Evolutionary conservation across 2,329 filamentous ascomycete species (phyloP), one percentile per base, ranked within the genome.

Genomic region (Hypoxylon sp.): DNA sequence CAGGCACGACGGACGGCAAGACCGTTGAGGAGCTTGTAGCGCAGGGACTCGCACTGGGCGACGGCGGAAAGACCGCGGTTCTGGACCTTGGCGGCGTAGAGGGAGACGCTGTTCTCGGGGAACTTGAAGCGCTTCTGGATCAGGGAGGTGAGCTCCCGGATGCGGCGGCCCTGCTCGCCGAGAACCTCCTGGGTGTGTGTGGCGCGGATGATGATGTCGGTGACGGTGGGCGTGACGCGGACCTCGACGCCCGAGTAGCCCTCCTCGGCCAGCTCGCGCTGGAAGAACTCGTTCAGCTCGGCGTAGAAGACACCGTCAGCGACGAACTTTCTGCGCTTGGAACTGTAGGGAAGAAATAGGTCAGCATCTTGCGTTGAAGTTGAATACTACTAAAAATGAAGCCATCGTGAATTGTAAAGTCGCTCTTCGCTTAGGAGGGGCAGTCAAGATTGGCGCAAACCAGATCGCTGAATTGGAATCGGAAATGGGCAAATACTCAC

Each of bases 111-210:
- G 93, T 98, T 98, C 89, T 98, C 95, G 86, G 96, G 95, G 92
- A 99, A 99, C 90, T 98, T 98, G 93, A 99, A 99, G 82, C 96
- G 94, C 93, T 99, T 98, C 90, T 99, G 97, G 90, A 99, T 99
- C 83, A 99, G 92, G 81, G 94, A 98, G 83, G 96, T 99, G 86
- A 99, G 94, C 90, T 99, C 96, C 85, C 96, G 95, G 86, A 99
- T 99, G 88, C 96, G 93, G 88, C 96, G 94, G 81, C 96, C 96
- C 90, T 99, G 96, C 91, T 99, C 96, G 82, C 96, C 96, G 81
- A 99, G 93, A 78, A 99, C 97, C 89, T 99, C 97, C 89, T 99
- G 96, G 82, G 96, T 99, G 91, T 99, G 96, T 82, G 96, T 99
- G 82, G 96, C 96, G 85, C 96, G 96, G 90, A 99, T 97, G 90